Percentiles rank a stretch among this genome's conserved stretches.
Evolutionary conservation across 2,329 filamentous ascomycete species (phyloP).

Genomic region (Botrytis deweyae): DNA sequence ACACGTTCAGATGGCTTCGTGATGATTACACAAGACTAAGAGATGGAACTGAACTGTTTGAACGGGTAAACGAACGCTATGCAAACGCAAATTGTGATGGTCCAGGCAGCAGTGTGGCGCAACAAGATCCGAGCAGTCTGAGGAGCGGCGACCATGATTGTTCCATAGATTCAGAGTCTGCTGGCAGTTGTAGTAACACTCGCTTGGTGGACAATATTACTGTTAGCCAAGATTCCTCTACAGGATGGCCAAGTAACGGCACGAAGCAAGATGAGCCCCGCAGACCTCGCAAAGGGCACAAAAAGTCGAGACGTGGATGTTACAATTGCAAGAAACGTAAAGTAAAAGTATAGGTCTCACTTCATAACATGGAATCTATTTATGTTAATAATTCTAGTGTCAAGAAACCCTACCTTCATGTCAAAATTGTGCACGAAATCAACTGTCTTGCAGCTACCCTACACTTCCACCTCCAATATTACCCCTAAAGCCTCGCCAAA

Average conservation of each 20-base stretch:
- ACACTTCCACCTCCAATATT: too few species aligned
- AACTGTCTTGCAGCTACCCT: slow-evolving; percentile 4
- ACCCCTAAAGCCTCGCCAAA: neutral
- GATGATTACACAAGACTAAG: neutral
- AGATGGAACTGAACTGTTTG: neutral
- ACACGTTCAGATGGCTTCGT: neutral
- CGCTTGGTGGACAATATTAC: neutral
- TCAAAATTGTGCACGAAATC: neutral
- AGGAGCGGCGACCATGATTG: neutral
- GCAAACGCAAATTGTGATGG: neutral
- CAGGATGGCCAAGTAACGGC: neutral
- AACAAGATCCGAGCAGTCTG: neutral
- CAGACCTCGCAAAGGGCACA: neutral
- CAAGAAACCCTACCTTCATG: slow-evolving; percentile 11
- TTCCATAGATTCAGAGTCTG: neutral
- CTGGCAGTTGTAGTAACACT: neutral
- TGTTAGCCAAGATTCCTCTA: neutral
- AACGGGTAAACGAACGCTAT: neutral
- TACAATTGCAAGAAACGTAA: slow-evolving; percentile 13
- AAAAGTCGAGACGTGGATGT: slow-evolving; percentile 12
- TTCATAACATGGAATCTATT: neutral
- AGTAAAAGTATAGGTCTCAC: neutral
- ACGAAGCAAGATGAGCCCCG: neutral
- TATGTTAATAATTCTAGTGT: neutral
- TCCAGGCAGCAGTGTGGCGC: neutral